phyloP scores from a whole-genome alignment of 2,329 filamentous ascomycete species.

The Teratosphaeria viscida region DNA sequence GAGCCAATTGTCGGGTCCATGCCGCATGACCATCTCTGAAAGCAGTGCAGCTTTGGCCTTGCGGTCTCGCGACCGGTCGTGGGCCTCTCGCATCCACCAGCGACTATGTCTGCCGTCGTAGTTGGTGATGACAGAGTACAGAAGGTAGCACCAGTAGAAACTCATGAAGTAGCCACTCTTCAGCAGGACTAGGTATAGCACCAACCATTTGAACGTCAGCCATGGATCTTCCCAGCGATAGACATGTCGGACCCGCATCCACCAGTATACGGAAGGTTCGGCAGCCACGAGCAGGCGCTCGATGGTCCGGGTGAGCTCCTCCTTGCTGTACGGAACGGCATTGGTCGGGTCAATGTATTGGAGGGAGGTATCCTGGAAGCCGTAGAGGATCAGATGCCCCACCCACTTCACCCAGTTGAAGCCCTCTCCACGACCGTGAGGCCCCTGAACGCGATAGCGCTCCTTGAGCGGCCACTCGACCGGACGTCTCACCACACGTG shows the following conservation, averaged over 20 bases:
- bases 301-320: slow-evolving; percentile 1
- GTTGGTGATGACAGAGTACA: slow-evolving; percentile 4
- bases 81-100: slow-evolving; percentile 4
- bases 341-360: slow-evolving; percentile 4
- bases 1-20: slow-evolving; percentile 3
- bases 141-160: slow-evolving; percentile 2
- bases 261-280: slow-evolving; percentile 3
- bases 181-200: slow-evolving; percentile 1
- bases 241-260: slow-evolving; percentile 2
- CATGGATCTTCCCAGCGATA: slow-evolving; percentile 4
- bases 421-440: neutral
- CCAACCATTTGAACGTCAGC: slow-evolving; percentile 3
- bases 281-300: slow-evolving; percentile 2
- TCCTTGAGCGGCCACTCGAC: neutral
- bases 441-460: neutral
- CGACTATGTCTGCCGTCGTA: slow-evolving; percentile 2
- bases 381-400: slow-evolving; percentile 2
- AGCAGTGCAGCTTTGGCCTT: slow-evolving; percentile 1
- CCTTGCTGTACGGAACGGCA: slow-evolving; percentile 1
- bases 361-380: neutral
- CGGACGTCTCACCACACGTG: slow-evolving; percentile 1
- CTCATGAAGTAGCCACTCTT: slow-evolving; percentile 3
- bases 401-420: slow-evolving; percentile 3
- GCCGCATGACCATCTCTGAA: slow-evolving; percentile 3
- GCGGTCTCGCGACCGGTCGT: neutral